A percentile compares a stretch with the other conserved stretches of the same genome.
These are phyloP conservation scores for Cyclotella baltica DNA, from an alignment of 108 stramenopile genomes.

Conservation along the genomic window DNA sequence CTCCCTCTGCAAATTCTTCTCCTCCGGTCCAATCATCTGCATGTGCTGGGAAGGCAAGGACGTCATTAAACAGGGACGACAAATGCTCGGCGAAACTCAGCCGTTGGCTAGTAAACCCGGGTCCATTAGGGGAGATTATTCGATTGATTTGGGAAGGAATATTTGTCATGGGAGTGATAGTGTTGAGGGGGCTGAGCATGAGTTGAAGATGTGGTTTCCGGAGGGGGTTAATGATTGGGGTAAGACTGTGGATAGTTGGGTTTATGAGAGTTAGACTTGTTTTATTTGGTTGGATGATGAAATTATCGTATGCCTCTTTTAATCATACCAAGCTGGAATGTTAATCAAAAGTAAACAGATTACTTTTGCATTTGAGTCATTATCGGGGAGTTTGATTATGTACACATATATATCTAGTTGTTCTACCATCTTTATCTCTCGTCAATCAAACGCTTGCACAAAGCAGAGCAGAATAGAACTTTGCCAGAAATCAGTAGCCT, in stretches of 20 bases:
- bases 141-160: slow-evolving; percentile 82
- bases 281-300: too few relatives aligned
- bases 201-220: slow-evolving; percentile 91
- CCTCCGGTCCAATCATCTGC: slow-evolving; percentile 92
- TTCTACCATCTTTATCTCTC: too few relatives aligned
- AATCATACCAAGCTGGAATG: too few relatives aligned
- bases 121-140: slow-evolving; percentile 84
- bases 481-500: too few relatives aligned
- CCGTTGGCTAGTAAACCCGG: slow-evolving; percentile 87
- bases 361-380: too few relatives aligned
- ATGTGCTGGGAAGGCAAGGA: slow-evolving; percentile 89
- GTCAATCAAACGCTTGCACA: too few relatives aligned
- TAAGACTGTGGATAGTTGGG: slow-evolving; percentile 76
- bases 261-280: slow-evolving; percentile 82
- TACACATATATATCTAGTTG: too few relatives aligned
- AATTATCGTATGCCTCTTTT: too few relatives aligned
- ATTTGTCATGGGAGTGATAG: slow-evolving; percentile 68
- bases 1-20: slow-evolving; percentile 91
- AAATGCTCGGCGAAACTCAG: slow-evolving; percentile 91
- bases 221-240: slow-evolving; percentile 88
- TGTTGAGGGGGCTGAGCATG: too few relatives aligned
- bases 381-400: too few relatives aligned
- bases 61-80: slow-evolving; percentile 85
- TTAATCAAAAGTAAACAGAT: too few relatives aligned
- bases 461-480: too few relatives aligned